A percentile compares a stretch with the other conserved stretches of the same genome.
Evolutionary conservation across 169 alveolate genomes (phyloP).

Genomic region (Plasmodium vinckei): DNA sequence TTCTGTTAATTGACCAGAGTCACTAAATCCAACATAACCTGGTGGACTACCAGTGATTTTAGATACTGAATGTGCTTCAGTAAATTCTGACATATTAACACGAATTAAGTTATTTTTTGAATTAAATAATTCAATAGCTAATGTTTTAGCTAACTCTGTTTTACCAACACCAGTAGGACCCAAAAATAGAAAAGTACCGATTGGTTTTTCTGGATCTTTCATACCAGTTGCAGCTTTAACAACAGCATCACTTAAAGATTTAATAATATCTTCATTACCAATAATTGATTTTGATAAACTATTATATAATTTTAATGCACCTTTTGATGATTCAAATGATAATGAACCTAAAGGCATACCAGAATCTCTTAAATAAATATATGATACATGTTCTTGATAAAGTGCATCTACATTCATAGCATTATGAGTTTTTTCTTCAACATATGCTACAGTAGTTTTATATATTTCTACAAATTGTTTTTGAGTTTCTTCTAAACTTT

Average conservation of each 20-base stretch:
- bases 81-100: slow-evolving; percentile 82
- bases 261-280: slow-evolving; percentile 85
- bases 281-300: slow-evolving; percentile 81
- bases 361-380: slow-evolving; percentile 74
- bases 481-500: slow-evolving; percentile 43
- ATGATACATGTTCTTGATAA: slow-evolving; percentile 73
- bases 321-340: slow-evolving; percentile 73
- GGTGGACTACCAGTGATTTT: slow-evolving; percentile 86
- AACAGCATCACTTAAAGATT: slow-evolving; percentile 81
- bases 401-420: slow-evolving; percentile 77
- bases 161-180: slow-evolving; percentile 84
- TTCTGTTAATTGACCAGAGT: slow-evolving; percentile 86
- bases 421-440: slow-evolving; percentile 71
- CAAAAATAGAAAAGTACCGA: slow-evolving; percentile 79
- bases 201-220: slow-evolving; percentile 76
- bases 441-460: slow-evolving; percentile 67
- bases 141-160: slow-evolving; percentile 73
- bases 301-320: slow-evolving; percentile 78
- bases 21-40: slow-evolving; percentile 86
- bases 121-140: slow-evolving; percentile 66
- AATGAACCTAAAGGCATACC: slow-evolving; percentile 77
- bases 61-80: slow-evolving; percentile 82
- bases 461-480: slow-evolving; percentile 35
- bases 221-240: slow-evolving; percentile 73
- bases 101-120: slow-evolving; percentile 64